phyloP scores from a whole-genome alignment of 495 filamentous ascomycete genomes.

The Penicillium argentinense region DNA sequence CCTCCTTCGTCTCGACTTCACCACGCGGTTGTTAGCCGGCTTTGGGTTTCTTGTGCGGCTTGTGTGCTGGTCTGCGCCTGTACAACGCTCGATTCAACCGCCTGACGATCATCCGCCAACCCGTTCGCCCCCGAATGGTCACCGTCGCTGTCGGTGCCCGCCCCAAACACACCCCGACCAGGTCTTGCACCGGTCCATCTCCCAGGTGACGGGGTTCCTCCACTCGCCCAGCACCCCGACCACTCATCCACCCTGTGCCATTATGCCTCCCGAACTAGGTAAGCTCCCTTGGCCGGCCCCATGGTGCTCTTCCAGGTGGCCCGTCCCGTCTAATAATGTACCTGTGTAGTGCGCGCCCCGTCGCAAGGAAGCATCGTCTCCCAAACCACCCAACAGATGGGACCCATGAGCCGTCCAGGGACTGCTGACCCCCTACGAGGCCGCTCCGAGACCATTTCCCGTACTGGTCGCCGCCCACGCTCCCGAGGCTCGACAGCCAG shows the following conservation, averaged over 20 bases:
- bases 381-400: constrained; percentile 39
- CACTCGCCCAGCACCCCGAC: constrained; percentile 15
- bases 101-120: too few species aligned
- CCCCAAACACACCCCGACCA: not conserved
- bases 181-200: constrained; percentile 20
- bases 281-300: constrained; percentile 9
- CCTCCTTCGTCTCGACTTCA: constrained; percentile 24
- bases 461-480: constrained; percentile 62
- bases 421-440: constrained; percentile 51
- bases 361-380: constrained; percentile 34
- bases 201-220: constrained; percentile 33
- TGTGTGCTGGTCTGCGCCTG: too few species aligned
- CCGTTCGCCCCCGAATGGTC: constrained; percentile 14
- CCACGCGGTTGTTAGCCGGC: constrained; percentile 18
- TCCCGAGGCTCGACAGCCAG: constrained; percentile 88
- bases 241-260: not conserved
- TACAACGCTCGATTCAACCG: too few species aligned
- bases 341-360: constrained; percentile 22
- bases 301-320: too few species aligned
- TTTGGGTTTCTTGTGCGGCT: constrained; percentile 10
- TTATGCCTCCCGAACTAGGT: constrained; percentile 30
- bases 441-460: constrained; percentile 61
- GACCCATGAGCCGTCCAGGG: constrained; percentile 43
- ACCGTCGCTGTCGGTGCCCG: constrained; percentile 11
- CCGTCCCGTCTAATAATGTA: not conserved